Evolutionary conservation across 257 asterid species (phyloP), one percentile per base, ranked within the genome.

Genomic region (Scutellaria barbata): DNA sequence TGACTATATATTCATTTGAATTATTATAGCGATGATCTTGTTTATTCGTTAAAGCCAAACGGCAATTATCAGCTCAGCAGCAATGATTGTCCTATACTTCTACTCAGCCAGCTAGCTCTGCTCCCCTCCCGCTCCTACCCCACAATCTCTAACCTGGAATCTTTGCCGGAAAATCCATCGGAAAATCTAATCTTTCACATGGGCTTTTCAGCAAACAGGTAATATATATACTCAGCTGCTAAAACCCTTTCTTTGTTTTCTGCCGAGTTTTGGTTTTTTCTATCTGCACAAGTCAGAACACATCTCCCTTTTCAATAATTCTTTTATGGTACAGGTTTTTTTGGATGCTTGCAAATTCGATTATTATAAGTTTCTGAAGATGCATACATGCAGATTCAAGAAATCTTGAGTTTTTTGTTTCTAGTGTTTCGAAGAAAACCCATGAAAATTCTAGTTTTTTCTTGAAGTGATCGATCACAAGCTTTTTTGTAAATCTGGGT

Each of bases 81-180:
- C 85, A 81, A 81, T 81, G 77, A 81, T 81, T 81, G 85, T 74
- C 85, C 85, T 80, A 60, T 37, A 68, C 71, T 47, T 75, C 68
- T 53, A 67, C 60, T 47, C 71, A 41, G 57, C 79, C 80, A 77
- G 80, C 78, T 77, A 74, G 45, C 82, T 22, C 79, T 54, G 68
- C 77, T 48, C 75, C 54, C 72, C 65, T 10, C 35, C 59, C 43
- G 7, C 47, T n/a, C 59, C 73, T 60, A 25, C 77, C 79, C 77
- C 82, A 68, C 74, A 6, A 6, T 0, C 67, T 47, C 67, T 8
- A 37, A 14, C 53, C 47, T 70, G 17, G 67, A 58, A 74, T 77
- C 58, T 79, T 73, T 25, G 77, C 86, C 85, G 84, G 87, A 76
- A 80, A 83, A 62, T 16, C 72, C 82, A 71, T 51, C 87, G 87